phyloP scores from a whole-genome alignment of 257 asterid genomes.

The Scutellaria baicalensis region DNA sequence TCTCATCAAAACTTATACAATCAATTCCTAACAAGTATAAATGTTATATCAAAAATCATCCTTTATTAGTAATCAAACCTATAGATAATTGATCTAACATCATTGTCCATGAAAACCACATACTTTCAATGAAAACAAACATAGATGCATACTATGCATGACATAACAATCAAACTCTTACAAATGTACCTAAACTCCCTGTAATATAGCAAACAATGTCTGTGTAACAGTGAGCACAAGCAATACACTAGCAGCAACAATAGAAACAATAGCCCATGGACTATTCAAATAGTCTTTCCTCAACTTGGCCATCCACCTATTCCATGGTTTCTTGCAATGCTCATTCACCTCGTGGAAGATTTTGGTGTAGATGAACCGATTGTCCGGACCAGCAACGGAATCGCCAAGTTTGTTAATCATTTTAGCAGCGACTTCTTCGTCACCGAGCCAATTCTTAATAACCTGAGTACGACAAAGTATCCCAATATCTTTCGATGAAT shows the following conservation, averaged over 20 bases:
- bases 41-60: too few relatives aligned
- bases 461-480: not conserved
- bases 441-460: slow-evolving; percentile 22
- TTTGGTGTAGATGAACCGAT: not conserved
- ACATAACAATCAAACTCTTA: too few relatives aligned
- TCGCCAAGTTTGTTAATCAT: slow-evolving; percentile 21
- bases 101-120: too few relatives aligned
- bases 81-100: too few relatives aligned
- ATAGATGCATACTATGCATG: too few relatives aligned
- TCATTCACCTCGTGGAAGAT: not conserved
- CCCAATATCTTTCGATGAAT: slow-evolving; percentile 19
- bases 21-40: too few relatives aligned
- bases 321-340: slow-evolving; percentile 6
- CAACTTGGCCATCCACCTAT: slow-evolving; percentile 15
- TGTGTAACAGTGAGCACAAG: slow-evolving; percentile 19
- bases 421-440: slow-evolving; percentile 6
- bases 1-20: too few relatives aligned
- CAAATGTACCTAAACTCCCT: not conserved
- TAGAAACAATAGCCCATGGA: slow-evolving; percentile 26
- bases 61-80: too few relatives aligned
- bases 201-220: slow-evolving; percentile 9
- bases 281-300: slow-evolving; percentile 13
- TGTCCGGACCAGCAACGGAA: not conserved
- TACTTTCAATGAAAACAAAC: too few relatives aligned
- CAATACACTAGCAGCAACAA: slow-evolving; percentile 16